Evolutionary conservation across 306 rosid species (phyloP).

Genomic region (Cucurbita moschata): DNA sequence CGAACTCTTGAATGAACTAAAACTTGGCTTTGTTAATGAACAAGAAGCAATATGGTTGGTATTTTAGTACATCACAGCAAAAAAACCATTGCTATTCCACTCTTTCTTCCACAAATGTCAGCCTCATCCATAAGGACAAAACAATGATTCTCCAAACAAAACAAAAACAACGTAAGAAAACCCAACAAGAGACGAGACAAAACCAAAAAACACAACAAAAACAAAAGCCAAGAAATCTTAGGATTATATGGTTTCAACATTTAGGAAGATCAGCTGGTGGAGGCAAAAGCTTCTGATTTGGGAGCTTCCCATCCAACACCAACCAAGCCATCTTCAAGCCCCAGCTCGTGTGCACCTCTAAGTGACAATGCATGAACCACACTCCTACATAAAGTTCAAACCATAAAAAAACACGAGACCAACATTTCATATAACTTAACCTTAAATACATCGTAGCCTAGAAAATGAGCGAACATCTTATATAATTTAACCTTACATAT

Average conservation of each 20-base stretch:
- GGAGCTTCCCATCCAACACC: background rate
- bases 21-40: background rate
- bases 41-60: background rate
- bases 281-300: background rate
- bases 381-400: background rate
- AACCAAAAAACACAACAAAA: background rate
- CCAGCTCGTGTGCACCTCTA: constrained; percentile 2
- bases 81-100: background rate
- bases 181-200: background rate
- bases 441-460: no score
- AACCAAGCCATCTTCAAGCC: constrained; percentile 1
- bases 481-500: no score
- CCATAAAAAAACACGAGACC: no score
- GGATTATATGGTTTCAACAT: background rate
- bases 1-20: background rate
- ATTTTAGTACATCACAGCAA: background rate
- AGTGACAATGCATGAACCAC: constrained; percentile 1
- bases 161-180: background rate
- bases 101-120: background rate
- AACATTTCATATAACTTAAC: no score
- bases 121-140: background rate
- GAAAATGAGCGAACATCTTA: no score
- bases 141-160: background rate
- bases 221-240: background rate
- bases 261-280: constrained; percentile 3